Base-by-base conservation (phyloP, 208 protist species). In the Acanthamoeba royreba region DNA sequence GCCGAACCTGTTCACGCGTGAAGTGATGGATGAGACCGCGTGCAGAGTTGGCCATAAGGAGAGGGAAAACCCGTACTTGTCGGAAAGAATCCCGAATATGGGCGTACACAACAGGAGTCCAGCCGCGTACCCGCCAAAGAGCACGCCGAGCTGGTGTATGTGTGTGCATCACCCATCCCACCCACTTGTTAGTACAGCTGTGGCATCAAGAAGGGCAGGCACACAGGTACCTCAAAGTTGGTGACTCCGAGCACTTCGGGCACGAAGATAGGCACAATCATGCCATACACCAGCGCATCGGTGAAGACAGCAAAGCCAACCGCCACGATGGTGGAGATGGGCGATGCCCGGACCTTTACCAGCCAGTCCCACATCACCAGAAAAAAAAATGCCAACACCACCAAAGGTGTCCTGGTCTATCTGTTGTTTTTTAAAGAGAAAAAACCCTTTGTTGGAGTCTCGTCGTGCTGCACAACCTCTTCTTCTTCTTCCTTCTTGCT, bases 261-360 rank as follows among this genome's bases (percentile, higher is more conserved):
- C 40, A 52, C 40, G 46, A 86, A 86, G 77, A 86, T 86, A 38
- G 77, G 77, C 17, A 86, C 77, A 33, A 86, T 43, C 77, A 86
- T 86, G 77, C 77, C 77, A 43, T 86, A 86, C 5, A 86, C 28
- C 45, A 86, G 38, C 3, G 25, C 77, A 52, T 86, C 77, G 17
- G 77, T 86, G 77, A 86, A 86, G 15, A 86, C 38, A 22, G 77
- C 77, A 66, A 55, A 22, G n/a, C 38, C 33, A 33, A 86, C 77
- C 61, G 42, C 61, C 33, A 74, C 42, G 61, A 74, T 28, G 28
- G 61, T 40, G 2, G 49, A 58, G 49, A 87, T 4, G 4, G 46
- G 77, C 49, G 49, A 31, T 9, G n/a, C 77, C n/a, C 43, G 43
- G 19, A 58, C 31, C 25, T 25, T 33, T 33, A 13, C 31, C 31